These are phyloP conservation scores for Lithocarpus polystachyus DNA, from an alignment of 306 rosid genomes.

Conservation along the genomic window DNA sequence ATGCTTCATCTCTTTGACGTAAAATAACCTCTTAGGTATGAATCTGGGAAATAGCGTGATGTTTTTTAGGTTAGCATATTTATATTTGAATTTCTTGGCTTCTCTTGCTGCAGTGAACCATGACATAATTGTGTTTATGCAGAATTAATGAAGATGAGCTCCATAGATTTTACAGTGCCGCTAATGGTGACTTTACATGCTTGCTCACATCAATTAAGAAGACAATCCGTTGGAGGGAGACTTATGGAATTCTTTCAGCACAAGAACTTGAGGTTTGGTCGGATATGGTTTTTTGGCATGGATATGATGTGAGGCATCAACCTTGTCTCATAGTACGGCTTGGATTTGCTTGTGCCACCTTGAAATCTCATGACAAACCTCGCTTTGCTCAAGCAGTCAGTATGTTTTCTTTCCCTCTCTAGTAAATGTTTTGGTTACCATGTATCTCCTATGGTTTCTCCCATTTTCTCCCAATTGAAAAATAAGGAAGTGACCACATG, in stretches of 20 bases:
- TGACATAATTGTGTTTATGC: conserved; percentile 65
- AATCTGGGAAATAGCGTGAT: neutral
- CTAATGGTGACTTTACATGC: conserved; percentile 58
- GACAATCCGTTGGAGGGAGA: conserved; percentile 74
- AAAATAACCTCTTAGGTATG: conserved; percentile 25
- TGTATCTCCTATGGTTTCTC: neutral
- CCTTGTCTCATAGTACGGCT: conserved; percentile 87
- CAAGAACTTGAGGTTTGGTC: conserved; percentile 86
- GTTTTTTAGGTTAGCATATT: conserved; percentile 31
- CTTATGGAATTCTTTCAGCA: conserved; percentile 58
- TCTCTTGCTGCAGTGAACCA: conserved; percentile 40
- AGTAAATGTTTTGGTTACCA: neutral
- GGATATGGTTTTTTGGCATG: conserved; percentile 81
- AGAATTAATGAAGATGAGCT: conserved; percentile 77
- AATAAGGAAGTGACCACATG: neutral
- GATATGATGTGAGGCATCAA: conserved; percentile 59
- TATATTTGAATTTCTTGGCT: conserved; percentile 30
- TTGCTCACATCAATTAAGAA: conserved; percentile 71
- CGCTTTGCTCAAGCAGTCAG: conserved; percentile 78
- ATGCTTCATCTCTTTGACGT: conserved; percentile 9
- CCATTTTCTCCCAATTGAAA: neutral
- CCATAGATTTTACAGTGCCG: conserved; percentile 60
- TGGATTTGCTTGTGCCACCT: conserved; percentile 58
- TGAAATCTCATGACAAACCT: conserved; percentile 65
- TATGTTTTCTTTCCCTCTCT: conserved; percentile 38